A percentile compares a stretch with the other conserved stretches of the same genome.
phyloP scores from a whole-genome alignment of 345 rosid genomes.

The Microthlaspi erraticum region DNA sequence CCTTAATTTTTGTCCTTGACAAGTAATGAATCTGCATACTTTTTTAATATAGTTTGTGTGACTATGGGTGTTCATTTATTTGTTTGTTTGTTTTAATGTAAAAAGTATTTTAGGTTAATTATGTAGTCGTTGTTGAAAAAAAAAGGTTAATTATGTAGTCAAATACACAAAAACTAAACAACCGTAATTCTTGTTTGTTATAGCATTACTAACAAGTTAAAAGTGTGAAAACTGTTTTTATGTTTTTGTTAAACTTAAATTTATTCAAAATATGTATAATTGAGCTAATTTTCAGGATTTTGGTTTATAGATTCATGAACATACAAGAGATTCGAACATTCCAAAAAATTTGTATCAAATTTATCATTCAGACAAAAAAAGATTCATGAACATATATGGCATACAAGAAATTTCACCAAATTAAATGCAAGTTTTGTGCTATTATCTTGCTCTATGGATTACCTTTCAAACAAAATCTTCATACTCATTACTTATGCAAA shows the following conservation, averaged over 20 bases:
- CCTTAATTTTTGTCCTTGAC: neutral
- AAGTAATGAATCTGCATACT: neutral
- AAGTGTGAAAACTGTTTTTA: no score
- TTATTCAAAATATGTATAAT: neutral
- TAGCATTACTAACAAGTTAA: no score
- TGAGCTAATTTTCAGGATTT: neutral
- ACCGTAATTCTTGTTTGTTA: no score
- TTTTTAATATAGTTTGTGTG: neutral
- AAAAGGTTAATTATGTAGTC: no score
- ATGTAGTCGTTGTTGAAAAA: no score
- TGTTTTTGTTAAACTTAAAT: no score
- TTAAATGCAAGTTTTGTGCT: neutral
- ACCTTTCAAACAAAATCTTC: neutral
- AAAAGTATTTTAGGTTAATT: no score
- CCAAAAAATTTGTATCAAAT: no score
- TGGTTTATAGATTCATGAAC: neutral
- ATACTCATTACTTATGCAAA: constrained; percentile 1
- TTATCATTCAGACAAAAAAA: no score
- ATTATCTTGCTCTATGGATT: no score
- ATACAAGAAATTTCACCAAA: neutral
- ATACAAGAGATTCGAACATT: neutral
- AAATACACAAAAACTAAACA: no score
- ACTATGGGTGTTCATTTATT: neutral
- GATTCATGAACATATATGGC: neutral
- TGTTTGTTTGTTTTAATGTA: no score